Evolutionary conservation across 192 early-diverging fungal genomes (phyloP).

Genomic region (Neocallimastix lanati): DNA sequence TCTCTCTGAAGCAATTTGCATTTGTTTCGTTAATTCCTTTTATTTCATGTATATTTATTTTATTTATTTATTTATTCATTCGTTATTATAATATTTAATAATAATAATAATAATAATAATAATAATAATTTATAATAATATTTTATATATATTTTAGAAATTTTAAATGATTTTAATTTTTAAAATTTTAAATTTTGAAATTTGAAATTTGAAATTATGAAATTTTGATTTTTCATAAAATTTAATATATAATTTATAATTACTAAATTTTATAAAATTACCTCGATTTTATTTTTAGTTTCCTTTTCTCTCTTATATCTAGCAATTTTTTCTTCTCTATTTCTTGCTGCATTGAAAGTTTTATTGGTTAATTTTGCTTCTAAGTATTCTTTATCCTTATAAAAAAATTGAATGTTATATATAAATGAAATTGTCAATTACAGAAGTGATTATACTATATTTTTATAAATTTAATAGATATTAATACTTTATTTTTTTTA

Average conservation of each 20-base stretch:
- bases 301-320: conserved; percentile 61
- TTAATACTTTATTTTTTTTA: too few relatives aligned
- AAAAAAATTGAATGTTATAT: too few relatives aligned
- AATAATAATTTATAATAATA: too few relatives aligned
- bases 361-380: conserved; percentile 7
- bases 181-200: conserved; percentile 5
- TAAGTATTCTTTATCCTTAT: conserved; percentile 15
- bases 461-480: too few relatives aligned
- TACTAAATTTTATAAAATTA: too few relatives aligned
- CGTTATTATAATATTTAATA: not conserved
- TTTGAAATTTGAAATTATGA: not conserved
- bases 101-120: too few relatives aligned
- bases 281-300: conserved; percentile 31
- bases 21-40: not conserved
- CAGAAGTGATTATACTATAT: too few relatives aligned
- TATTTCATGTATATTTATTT: too few relatives aligned
- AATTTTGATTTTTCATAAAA: not conserved
- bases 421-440: too few relatives aligned
- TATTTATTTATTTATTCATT: not conserved
- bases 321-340: conserved; percentile 51
- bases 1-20: conserved; percentile 9
- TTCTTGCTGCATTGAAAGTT: conserved; percentile 21
- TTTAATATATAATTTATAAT: not conserved
- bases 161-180: too few relatives aligned
- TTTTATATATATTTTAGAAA: too few relatives aligned